Base-by-base conservation (phyloP, 208 protist species). In the Phytomonas francai region DNA sequence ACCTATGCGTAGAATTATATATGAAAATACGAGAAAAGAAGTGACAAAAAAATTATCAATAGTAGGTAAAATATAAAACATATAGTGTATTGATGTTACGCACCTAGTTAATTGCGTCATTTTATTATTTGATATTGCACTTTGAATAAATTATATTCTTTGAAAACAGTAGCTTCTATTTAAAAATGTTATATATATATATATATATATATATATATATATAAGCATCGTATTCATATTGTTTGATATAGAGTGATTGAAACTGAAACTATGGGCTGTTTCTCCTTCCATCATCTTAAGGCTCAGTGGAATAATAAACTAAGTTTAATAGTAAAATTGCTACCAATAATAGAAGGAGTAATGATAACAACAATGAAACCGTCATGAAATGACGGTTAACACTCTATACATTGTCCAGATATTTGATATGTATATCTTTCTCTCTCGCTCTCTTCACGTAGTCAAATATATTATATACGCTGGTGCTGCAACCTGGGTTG, bases 321-420 rank as follows among this genome's bases (percentile, higher is more conserved):
- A 14, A 16, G 19, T 1, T 22, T 22, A 22, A 45, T 45, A 16
- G 2, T 14, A 45, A n/a, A n/a, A n/a, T n/a, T n/a, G n/a, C n/a
- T n/a, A n/a, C n/a, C n/a, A 57, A 27, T 25, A 57, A 42, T 36
- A 36, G 19, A 8, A 61, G 19, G 12, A 14, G 19, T 14, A 61
- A 61, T 61, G 32, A 12, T 8, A 14, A 61, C 9, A 16, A 36
- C 8, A 11, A 36, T 61, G 58, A 14, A 61, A 14, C 58, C 19
- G 19, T 61, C 30, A 61, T 61, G 19, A 22, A 42, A 5, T 25
- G 3, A 19, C 16, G 36, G 2, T 19, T 34, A 66, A 66, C 27
- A 63, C 22, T 49, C 3, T 68, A 1, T 42, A 68, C 59, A 19
- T 60, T 68, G 9, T 31, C n/a, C 9, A 49, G 8, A 68, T 31